Evolutionary conservation across 1,139 yeast species (phyloP), one percentile per base, ranked within the genome.

Genomic region (Zygosaccharomyces sapae): DNA sequence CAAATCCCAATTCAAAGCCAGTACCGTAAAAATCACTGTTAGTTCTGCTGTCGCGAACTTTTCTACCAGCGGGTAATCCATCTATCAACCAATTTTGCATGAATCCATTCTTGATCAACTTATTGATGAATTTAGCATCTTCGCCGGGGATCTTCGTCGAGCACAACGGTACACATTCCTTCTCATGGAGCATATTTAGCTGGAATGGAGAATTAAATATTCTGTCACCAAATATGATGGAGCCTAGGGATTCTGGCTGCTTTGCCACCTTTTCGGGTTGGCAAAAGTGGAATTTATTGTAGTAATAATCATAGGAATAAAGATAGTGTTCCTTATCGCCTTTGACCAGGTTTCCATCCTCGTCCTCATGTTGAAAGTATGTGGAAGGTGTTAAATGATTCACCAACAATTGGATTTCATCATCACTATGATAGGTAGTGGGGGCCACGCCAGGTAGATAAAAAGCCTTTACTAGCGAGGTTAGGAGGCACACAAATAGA

Each of bases 401-500:
- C 38, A 92, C 98, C 47, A 83, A 71, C 48, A 92, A 71, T 4
- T 95, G 90, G 43, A 92, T 82, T 2, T 61, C 58, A 46, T 89
- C 94, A 45, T 83, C 89, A 52, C 77, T 72, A 43, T 77, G 74
- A 64, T 90, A 92, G 48, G 90, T 84, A 1, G 94, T 86, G 16
- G 98, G 97, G 0, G 97, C 95, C 25, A 89, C 94, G 8, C 97
- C 97, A 0, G 97, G 97, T 52, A 92, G 73, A 65, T 90, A 90
- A 69, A 90, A 90, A 2, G 83, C 95, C 43, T 63, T 57, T n/a
- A 49, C 43, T 7, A 48, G n/a, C 10, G 49, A 29, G 7, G 46
- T 20, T 4, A 33, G 19, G 36, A 24, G 18, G 29, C 38, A 31
- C 19, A 41, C 25, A 10, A 33, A 33, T 12, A 41, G 7, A 33